Evolutionary conservation across 2,329 filamentous ascomycete genomes (phyloP).

Genomic region (Stagonosporopsis cucurbitacearum): DNA sequence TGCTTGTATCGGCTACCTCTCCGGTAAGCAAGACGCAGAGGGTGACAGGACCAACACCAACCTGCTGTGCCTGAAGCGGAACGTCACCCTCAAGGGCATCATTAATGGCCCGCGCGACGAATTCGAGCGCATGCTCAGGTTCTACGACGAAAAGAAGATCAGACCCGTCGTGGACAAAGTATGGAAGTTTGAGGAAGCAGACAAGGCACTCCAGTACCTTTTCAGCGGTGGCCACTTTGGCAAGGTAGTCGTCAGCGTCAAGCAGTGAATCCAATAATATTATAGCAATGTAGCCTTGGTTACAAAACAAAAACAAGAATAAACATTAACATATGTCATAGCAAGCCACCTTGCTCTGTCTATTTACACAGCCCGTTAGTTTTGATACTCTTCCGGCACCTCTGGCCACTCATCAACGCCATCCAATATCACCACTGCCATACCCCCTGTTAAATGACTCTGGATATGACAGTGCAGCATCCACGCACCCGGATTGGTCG

Average conservation of each 20-base stretch:
- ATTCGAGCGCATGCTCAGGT: slow-evolving; percentile 53
- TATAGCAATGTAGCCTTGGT: not conserved
- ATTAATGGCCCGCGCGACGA: slow-evolving; percentile 67
- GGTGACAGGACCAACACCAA: slow-evolving; percentile 67
- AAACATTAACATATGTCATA: not conserved
- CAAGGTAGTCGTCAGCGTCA: slow-evolving; percentile 47
- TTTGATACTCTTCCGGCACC: slow-evolving; percentile 29
- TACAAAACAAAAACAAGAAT: not conserved
- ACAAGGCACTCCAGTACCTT: slow-evolving; percentile 39
- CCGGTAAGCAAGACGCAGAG: slow-evolving; percentile 62
- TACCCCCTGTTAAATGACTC: slow-evolving; percentile 56
- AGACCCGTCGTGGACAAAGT: slow-evolving; percentile 51
- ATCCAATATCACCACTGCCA: slow-evolving; percentile 58
- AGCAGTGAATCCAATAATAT: slow-evolving; percentile 8
- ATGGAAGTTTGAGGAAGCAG: slow-evolving; percentile 47
- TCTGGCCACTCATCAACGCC: slow-evolving; percentile 56
- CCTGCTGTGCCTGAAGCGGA: slow-evolving; percentile 59
- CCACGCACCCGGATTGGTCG: slow-evolving; percentile 55
- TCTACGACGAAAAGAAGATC: slow-evolving; percentile 52
- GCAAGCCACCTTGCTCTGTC: not conserved
- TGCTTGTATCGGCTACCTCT: slow-evolving; percentile 52
- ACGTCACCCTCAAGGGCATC: slow-evolving; percentile 63
- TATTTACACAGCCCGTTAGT: slow-evolving; percentile 1
- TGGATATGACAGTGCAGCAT: slow-evolving; percentile 60
- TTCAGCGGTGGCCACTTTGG: slow-evolving; percentile 50